phyloP scores from a whole-genome alignment of 2,329 filamentous ascomycete genomes.

The Alternaria hordeiaustralica region DNA sequence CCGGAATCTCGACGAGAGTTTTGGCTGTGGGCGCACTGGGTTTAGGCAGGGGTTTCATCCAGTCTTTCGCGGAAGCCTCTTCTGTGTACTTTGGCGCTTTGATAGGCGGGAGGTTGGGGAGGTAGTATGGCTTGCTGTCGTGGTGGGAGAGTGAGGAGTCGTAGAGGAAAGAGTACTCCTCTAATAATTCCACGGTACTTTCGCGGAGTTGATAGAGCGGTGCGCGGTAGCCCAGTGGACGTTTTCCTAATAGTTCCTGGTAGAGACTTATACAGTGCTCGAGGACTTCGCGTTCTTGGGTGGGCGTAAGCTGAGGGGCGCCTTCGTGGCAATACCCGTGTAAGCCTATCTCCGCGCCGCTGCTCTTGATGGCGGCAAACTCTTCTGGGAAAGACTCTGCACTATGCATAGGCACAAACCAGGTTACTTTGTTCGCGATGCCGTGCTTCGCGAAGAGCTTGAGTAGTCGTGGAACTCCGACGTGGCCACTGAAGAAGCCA shows the following conservation, averaged over 20 bases:
- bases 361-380: conserved; percentile 58
- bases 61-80: conserved; percentile 46
- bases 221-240: conserved; percentile 58
- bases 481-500: conserved; percentile 63
- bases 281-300: conserved; percentile 60
- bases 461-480: conserved; percentile 64
- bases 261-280: conserved; percentile 56
- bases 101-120: conserved; percentile 53
- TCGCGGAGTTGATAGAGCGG: conserved; percentile 60
- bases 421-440: conserved; percentile 62
- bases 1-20: conserved; percentile 56
- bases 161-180: conserved; percentile 58
- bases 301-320: conserved; percentile 53
- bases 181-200: conserved; percentile 56
- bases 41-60: conserved; percentile 54
- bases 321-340: conserved; percentile 60
- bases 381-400: conserved; percentile 64
- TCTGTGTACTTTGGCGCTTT: conserved; percentile 50
- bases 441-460: conserved; percentile 60
- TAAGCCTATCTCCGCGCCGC: conserved; percentile 61
- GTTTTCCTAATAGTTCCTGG: conserved; percentile 53
- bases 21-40: conserved; percentile 28
- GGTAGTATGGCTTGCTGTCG: conserved; percentile 58
- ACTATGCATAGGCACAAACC: conserved; percentile 67
- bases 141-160: conserved; percentile 60